phyloP scores from a whole-genome alignment of 352 stramenopile genomes.

The Phytopythium mirpurense region DNA sequence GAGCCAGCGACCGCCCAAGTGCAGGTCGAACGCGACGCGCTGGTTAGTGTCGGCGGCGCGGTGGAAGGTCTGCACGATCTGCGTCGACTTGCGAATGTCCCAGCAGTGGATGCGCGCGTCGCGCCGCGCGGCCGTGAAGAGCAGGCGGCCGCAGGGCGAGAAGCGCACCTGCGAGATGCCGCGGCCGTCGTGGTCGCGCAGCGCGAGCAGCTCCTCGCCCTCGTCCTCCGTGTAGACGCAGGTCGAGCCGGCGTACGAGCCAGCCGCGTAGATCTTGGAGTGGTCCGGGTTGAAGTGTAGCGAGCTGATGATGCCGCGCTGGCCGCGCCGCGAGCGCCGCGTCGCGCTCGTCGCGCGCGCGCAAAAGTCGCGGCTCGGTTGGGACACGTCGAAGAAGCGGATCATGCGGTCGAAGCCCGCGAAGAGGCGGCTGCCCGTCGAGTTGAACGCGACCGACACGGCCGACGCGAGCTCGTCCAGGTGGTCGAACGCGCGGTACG shows the following conservation, averaged over 20 bases:
- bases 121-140: conserved; percentile 71
- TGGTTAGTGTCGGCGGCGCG: conserved; percentile 68
- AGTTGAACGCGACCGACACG: conserved; percentile 78
- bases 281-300: conserved; percentile 81
- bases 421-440: conserved; percentile 76
- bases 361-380: conserved; percentile 54
- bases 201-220: conserved; percentile 46
- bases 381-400: conserved; percentile 73
- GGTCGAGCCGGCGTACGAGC: conserved; percentile 78
- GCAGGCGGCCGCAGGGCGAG: conserved; percentile 57
- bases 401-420: conserved; percentile 83
- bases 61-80: conserved; percentile 60
- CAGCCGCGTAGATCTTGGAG: conserved; percentile 82
- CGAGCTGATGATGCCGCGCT: conserved; percentile 73
- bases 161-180: conserved; percentile 84
- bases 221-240: conserved; percentile 84
- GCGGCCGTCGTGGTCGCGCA: conserved; percentile 66
- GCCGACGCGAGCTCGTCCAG: conserved; percentile 81
- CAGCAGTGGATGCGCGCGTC: conserved; percentile 78
- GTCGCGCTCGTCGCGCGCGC: conserved; percentile 57
- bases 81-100: conserved; percentile 73
- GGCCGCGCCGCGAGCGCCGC: conserved; percentile 52
- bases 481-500: conserved; percentile 81
- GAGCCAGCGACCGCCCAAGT: conserved; percentile 53
- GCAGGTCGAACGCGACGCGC: conserved; percentile 72